Percentiles rank a stretch among this genome's conserved stretches.
Evolutionary conservation across 495 filamentous ascomycete species (phyloP).

Genomic region (Aspergillus cristatus): DNA sequence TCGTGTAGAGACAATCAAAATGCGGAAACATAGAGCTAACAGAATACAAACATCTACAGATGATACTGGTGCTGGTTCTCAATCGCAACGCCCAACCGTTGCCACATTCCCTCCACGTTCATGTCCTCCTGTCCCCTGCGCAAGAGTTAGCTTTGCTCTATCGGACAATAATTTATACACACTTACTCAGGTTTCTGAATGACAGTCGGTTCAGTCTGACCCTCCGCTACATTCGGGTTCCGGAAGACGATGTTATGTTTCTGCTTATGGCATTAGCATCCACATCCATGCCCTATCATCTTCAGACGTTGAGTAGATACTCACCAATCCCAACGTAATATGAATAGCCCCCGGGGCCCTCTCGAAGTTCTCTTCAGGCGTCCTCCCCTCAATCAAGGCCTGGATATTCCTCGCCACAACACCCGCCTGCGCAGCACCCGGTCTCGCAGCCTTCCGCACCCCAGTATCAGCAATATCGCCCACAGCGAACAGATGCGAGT

Average conservation of each 20-base stretch:
- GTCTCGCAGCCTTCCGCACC: conserved; percentile 46
- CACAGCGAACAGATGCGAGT: conserved; percentile 45
- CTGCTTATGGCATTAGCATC: conserved; percentile 13
- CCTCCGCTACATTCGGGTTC: conserved; percentile 35
- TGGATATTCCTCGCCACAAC: conserved; percentile 47
- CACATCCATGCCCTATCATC: not conserved
- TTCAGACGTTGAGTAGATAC: conserved; percentile 5
- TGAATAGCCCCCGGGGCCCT: conserved; percentile 36
- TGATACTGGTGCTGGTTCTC: conserved; percentile 28
- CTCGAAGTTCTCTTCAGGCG: conserved; percentile 21
- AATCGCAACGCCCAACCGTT: conserved; percentile 25
- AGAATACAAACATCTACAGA: too few species aligned
- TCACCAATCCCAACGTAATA: conserved; percentile 43
- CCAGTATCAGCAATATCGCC: conserved; percentile 55
- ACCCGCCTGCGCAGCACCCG: conserved; percentile 41
- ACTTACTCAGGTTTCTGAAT: conserved; percentile 38
- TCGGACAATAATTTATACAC: not conserved
- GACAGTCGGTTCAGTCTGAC: conserved; percentile 35
- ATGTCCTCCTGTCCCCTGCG: conserved; percentile 39
- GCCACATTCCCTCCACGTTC: conserved; percentile 41
- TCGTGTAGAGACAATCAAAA: too few species aligned
- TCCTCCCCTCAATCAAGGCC: conserved; percentile 29
- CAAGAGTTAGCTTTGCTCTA: not conserved
- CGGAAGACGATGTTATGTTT: conserved; percentile 41
- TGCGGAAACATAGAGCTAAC: too few species aligned